A percentile compares a stretch with the other conserved stretches of the same genome.
Evolutionary conservation across 306 rosid genomes (phyloP).

Genomic region (Abrus pulchellus): DNA sequence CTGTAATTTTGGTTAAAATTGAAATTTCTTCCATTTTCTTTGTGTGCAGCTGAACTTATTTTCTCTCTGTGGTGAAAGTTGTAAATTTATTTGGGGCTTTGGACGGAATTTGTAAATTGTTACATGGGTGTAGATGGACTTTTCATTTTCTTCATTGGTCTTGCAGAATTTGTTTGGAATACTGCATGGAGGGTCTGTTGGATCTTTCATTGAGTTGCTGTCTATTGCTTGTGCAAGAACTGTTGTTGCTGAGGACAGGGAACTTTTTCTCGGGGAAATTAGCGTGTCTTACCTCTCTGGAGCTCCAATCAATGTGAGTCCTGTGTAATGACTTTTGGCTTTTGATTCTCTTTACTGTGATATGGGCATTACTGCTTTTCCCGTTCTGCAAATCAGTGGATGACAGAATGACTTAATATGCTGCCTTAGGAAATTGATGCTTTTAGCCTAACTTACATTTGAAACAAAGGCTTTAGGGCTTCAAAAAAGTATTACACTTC

Average conservation of each 20-base stretch:
- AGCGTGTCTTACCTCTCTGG: conserved; percentile 53
- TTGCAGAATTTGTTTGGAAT: conserved; percentile 47
- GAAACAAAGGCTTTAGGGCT: background rate
- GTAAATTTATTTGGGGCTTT: background rate
- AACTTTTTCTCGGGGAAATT: conserved; percentile 57
- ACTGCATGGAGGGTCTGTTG: conserved; percentile 56
- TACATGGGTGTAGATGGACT: background rate
- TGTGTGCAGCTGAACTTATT: background rate
- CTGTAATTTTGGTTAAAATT: background rate
- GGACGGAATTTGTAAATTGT: background rate
- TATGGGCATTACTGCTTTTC: background rate
- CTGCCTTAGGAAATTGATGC: conserved; percentile 1
- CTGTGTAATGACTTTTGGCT: background rate
- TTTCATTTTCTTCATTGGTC: conserved; percentile 14
- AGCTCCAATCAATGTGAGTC: conserved; percentile 50
- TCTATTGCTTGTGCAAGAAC: conserved; percentile 56
- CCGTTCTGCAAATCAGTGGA: background rate
- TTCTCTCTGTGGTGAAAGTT: background rate
- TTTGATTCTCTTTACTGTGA: conserved; percentile 11
- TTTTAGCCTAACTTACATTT: conserved; percentile 27
- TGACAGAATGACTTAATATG: conserved; percentile 9
- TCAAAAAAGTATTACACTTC: background rate
- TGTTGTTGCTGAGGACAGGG: conserved; percentile 50
- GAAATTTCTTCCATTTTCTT: background rate
- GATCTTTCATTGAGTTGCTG: conserved; percentile 36